Conservation (phyloP, 345 rosid species). For the Cardamine resedifolia region DNA sequence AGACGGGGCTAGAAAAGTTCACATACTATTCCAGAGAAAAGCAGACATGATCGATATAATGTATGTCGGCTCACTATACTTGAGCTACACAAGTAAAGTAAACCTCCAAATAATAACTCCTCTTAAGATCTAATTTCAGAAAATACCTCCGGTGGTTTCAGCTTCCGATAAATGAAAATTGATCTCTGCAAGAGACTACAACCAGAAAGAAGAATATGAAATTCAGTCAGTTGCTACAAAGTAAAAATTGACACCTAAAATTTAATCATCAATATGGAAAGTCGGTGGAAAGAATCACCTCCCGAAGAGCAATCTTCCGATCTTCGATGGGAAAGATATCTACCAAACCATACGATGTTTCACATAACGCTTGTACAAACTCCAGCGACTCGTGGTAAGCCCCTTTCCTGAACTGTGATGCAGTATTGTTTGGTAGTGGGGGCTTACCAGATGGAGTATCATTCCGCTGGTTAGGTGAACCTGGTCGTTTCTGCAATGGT, state of each 20-base stretch:
- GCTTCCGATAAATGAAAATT: constrained; percentile 75
- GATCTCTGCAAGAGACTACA: constrained; percentile 91
- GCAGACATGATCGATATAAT: constrained; percentile 4
- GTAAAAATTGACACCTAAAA: constrained; percentile 22
- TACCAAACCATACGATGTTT: constrained; percentile 91
- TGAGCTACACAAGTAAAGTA: constrained; percentile 11
- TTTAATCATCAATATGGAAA: constrained; percentile 12
- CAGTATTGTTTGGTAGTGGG: constrained; percentile 68
- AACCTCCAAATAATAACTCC: constrained; percentile 20
- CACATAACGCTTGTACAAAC: constrained; percentile 87
- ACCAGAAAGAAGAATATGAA: constrained; percentile 38
- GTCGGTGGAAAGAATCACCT: constrained; percentile 52
- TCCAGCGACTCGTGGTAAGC: constrained; percentile 94
- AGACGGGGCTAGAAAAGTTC: background rate
- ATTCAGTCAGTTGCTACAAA: constrained; percentile 33
- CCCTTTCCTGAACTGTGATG: constrained; percentile 84
- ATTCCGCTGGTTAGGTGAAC: constrained; percentile 80
- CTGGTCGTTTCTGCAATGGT: constrained; percentile 68
- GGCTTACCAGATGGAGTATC: constrained; percentile 71
- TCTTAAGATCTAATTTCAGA: constrained; percentile 14
- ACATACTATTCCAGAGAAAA: constrained; percentile 20
- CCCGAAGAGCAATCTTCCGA: constrained; percentile 87
- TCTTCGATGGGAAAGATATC: constrained; percentile 98
- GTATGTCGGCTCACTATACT: constrained; percentile 7
- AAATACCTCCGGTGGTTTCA: constrained; percentile 80